These are phyloP conservation scores for Glebionis coronaria DNA, from an alignment of 129 eudicot genomes.

Conservation along the genomic window DNA sequence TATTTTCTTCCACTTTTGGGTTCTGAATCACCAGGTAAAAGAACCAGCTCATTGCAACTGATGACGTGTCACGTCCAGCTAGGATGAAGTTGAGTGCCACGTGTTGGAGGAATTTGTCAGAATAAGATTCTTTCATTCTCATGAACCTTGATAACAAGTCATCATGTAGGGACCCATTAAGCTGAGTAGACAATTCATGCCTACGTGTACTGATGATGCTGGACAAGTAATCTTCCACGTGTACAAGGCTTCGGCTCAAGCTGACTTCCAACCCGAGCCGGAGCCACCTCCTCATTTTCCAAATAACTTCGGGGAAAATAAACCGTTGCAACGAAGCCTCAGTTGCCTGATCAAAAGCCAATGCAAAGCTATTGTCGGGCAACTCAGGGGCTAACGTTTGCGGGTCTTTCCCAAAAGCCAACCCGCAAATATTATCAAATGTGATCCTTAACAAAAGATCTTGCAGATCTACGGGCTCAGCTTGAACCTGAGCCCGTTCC, in stretches of 20 bases:
- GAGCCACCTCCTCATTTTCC: conserved; percentile 79
- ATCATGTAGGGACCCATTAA: conserved; percentile 55
- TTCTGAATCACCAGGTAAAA: conserved; percentile 73
- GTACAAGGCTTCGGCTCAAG: conserved; percentile 78
- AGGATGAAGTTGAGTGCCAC: conserved; percentile 98
- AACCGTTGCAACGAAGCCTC: conserved; percentile 81
- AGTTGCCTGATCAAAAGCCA: conserved; percentile 81
- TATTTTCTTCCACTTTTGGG: conserved; percentile 60
- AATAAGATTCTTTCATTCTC: conserved; percentile 78
- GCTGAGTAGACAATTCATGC: conserved; percentile 61
- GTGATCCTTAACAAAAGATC: conserved; percentile 79
- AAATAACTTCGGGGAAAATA: conserved; percentile 61
- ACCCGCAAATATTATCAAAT: conserved; percentile 77
- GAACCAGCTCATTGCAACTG: conserved; percentile 94
- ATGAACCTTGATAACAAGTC: conserved; percentile 89
- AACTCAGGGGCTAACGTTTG: conserved; percentile 66
- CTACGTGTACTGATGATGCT: conserved; percentile 67
- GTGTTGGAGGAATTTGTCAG: conserved; percentile 76
- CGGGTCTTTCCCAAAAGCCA: conserved; percentile 85
- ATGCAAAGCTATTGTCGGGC: conserved; percentile 70
- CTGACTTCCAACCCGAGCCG: conserved; percentile 80
- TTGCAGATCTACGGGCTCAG: conserved; percentile 68
- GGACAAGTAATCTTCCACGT: conserved; percentile 74
- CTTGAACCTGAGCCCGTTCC: conserved; percentile 47
- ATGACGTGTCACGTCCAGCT: conserved; percentile 98